These are phyloP conservation scores for Neofusicoccum cordaticola DNA, from an alignment of 2,329 filamentous ascomycete genomes.

Conservation along the genomic window DNA sequence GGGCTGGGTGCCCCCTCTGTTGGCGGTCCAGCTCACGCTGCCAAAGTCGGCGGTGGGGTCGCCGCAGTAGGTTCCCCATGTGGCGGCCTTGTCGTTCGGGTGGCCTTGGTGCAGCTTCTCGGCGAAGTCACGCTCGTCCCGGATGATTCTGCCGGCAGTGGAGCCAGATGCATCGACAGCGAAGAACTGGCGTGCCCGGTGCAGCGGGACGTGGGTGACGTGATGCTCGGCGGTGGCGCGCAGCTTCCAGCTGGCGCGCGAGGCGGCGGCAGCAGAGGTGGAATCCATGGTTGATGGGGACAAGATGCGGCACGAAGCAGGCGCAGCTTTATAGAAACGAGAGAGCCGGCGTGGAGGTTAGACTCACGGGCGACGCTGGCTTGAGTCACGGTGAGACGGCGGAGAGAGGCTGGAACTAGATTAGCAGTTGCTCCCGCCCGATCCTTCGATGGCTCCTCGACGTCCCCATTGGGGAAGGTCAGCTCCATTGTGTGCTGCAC, in stretches of 20 bases:
- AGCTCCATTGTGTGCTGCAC: too few species aligned
- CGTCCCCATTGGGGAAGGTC: too few species aligned
- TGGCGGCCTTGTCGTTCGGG: constrained; percentile 20
- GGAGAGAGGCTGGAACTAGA: background rate
- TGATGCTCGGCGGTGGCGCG: background rate
- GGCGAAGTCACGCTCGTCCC: constrained; percentile 24
- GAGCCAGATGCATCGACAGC: constrained; percentile 35
- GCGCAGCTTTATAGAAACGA: too few species aligned
- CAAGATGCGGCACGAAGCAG: too few species aligned
- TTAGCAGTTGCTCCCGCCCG: too few species aligned
- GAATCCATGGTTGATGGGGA: background rate
- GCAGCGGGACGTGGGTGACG: background rate
- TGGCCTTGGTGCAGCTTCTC: constrained; percentile 17
- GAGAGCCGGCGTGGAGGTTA: too few species aligned
- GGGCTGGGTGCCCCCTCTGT: constrained; percentile 24
- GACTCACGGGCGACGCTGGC: background rate
- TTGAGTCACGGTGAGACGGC: background rate
- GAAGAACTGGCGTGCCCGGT: constrained; percentile 28
- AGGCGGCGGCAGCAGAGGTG: background rate
- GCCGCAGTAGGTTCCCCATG: constrained; percentile 26
- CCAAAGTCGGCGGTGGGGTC: constrained; percentile 17
- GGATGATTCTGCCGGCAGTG: constrained; percentile 23
- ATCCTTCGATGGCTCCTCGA: too few species aligned
- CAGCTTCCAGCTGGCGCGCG: background rate
- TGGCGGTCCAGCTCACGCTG: constrained; percentile 20